Evolutionary conservation across 805 yeast genomes (phyloP), one percentile per base, ranked within the genome.

Genomic region (Metschnikowia cerradonensis): DNA sequence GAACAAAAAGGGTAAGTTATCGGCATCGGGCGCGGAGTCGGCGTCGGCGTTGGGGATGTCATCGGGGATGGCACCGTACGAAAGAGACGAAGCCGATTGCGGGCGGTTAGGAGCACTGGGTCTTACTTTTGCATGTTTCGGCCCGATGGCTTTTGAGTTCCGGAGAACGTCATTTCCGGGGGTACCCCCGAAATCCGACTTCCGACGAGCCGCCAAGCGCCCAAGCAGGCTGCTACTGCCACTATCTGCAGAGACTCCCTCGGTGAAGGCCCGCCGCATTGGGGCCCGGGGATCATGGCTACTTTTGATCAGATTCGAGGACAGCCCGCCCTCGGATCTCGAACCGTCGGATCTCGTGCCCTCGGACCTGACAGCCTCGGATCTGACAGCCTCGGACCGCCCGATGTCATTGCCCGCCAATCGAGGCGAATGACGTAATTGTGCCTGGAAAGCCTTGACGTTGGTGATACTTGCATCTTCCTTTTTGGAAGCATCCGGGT

Each of bases 1-100:
- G 52, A 70, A 68, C 40, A 67, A 66, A 35, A 71, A 65, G 8
- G 76, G 76, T 48, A 71, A 62, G 31, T 70, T 26, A 26, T 26
- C 76, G 23, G 65, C 68, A 19, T 30, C 40, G 17, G 43, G 37
- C 5, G 11, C 30, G 30, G 30, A 8, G 11, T 8, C 5, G 13
- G 30, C 4, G 30, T 26, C 30, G 30, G 30, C 10, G 11, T 26
- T 11, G 30, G 30, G 30, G 30, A 8, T 8, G 11, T 11, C 0
- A 3, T 26, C 30, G 30, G 30, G 11, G 4, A 2, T 8, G 11
- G 30, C 11, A 15, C 22, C 46, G 39, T 43, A n/a, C 10, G 39
- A 30, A 30, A 31, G 26, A n/a, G 44, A 26, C 6, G 35, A 31
- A 3, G 35, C 23, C 5, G 44, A 43, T 20, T 43, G 19, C 23